Evolutionary conservation across 148 eudicot species (phyloP), one percentile per base, ranked within the genome.

Genomic region (Fagopyrum homotropicum): DNA sequence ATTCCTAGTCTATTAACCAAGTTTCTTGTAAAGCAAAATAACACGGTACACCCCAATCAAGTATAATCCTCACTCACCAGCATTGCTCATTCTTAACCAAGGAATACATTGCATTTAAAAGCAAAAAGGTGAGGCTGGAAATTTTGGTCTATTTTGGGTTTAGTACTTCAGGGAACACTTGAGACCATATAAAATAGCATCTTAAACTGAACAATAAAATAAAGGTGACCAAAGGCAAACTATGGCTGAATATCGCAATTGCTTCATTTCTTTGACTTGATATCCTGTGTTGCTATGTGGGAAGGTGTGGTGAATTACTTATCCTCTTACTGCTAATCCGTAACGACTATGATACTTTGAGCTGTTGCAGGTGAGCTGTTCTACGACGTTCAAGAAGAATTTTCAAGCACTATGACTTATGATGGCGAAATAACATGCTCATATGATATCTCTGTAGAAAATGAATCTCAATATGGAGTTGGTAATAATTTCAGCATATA

Each of bases 311-410:
- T 14, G 57, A 52, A 14, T 2, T 14, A 15, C 57, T 16, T 11
- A 52, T 11, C 16, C 16, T 48, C 10, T 48, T 48, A 48, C 7
- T 48, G 50, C 2, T 5, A 48, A 48, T 48, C 50, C 10, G 2
- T 48, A 7, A 48, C 10, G 50, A 48, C 15, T 14, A 4, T 52
- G n/a, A 11, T 52, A 52, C 57, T 52, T 52, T 69, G 59, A 40
- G 51, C 59, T 82, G 12, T 49, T 83, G 76, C 75, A 69, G 83
- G 75, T 48, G 90, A 88, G 71, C 83, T 85, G 6, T 85, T 81
- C 73, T 80, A 82, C 78, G 97, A 93, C 78, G 82, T 89, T 81
- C 79, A 80, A 76, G 88, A 89, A 69, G 79, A 78, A 68, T 82
- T 80, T 61, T 79, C 85, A 43, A 73, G 57, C 46, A 57, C 50